phyloP scores from a whole-genome alignment of 768 basidiomycete species.

The Macrocybe gigantea region DNA sequence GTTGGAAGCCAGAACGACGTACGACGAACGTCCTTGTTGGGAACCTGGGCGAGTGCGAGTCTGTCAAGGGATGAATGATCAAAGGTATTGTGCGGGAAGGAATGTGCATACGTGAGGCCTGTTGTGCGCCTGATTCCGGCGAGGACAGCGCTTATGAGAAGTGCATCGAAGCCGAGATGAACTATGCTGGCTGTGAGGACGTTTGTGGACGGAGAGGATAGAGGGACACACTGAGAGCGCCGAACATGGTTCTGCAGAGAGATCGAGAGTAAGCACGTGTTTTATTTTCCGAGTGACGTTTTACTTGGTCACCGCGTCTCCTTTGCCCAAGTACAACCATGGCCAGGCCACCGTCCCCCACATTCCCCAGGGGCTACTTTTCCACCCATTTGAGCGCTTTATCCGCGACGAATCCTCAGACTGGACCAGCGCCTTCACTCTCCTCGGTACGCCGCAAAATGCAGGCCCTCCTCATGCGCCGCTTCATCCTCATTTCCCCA shows the following conservation, averaged over 20 bases:
- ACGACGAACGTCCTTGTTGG: conserved; percentile 89
- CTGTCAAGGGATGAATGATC: conserved; percentile 40
- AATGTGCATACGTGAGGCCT: conserved; percentile 67
- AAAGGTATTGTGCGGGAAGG: background rate
- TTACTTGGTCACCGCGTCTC: background rate
- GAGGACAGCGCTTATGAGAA: conserved; percentile 74
- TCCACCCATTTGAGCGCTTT: conserved; percentile 69
- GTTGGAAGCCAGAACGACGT: conserved; percentile 26
- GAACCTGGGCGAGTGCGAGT: conserved; percentile 57
- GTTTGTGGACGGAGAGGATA: conserved; percentile 2
- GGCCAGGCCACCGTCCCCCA: conserved; percentile 39
- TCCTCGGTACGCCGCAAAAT: conserved; percentile 56
- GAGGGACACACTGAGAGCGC: conserved; percentile 41
- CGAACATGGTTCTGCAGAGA: conserved; percentile 42
- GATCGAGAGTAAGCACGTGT: conserved; percentile 5
- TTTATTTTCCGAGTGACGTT: conserved; percentile 10
- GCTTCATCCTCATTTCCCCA: conserved; percentile 24
- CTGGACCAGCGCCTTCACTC: conserved; percentile 77
- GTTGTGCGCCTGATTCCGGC: conserved; percentile 84
- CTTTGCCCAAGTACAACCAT: conserved; percentile 18
- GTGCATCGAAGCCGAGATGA: conserved; percentile 70
- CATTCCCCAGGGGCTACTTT: conserved; percentile 48
- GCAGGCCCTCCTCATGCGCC: conserved; percentile 15
- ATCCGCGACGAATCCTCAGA: conserved; percentile 70
- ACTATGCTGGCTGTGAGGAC: conserved; percentile 24